Evolutionary conservation across 2,329 filamentous ascomycete genomes (phyloP), one percentile per base, ranked within the genome.

Genomic region (Corinectria fuckeliana): DNA sequence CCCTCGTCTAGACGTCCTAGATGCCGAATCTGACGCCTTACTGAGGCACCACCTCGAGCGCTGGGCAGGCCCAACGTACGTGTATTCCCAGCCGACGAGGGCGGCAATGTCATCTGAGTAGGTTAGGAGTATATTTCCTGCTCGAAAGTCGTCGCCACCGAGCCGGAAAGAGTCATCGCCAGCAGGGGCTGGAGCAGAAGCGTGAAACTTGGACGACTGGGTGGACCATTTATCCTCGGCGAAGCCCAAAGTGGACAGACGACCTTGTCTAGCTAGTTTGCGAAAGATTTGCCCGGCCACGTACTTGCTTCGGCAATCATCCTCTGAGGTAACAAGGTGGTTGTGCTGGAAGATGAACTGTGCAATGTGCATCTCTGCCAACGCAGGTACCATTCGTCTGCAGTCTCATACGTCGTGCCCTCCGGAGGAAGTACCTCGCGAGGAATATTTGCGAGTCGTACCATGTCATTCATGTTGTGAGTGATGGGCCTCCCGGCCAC

Each of bases 251-350:
- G 32, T 55, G 4, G 71, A 72, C 0, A 72, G 61, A 4, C 58
- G 59, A 1, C 69, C 70, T 56, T 71, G 38, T 49, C 63, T 66
- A 5, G 72, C 73, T 4, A 78, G 54, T 39, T 64, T 74, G 5
- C 74, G 76, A 58, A 81, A 80, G 0, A 81, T 55, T 32, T 76
- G 73, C 3, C 76, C 76, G 5, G 77, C 73, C 1, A 79, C 71
- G 42, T 80, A 80, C 57, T 81, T 81, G 38, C 73, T 77, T 13
- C 75, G 71, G 50, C 73, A 76, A 57, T 82, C 78, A 20, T 77
- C 74, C 21, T 72, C 76, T 1, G 72, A 69, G 0, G 55, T 58
- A 2, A 80, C 67, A 0, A 74, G 65, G 30, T 79, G 73, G 56
- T 81, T 81, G 45, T 73, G 77, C 62, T 81, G 78, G 52, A 78